Percentiles rank a stretch among this genome's conserved stretches.
phyloP scores from a whole-genome alignment of 257 asterid genomes.

The Schizonepeta tenuifolia region DNA sequence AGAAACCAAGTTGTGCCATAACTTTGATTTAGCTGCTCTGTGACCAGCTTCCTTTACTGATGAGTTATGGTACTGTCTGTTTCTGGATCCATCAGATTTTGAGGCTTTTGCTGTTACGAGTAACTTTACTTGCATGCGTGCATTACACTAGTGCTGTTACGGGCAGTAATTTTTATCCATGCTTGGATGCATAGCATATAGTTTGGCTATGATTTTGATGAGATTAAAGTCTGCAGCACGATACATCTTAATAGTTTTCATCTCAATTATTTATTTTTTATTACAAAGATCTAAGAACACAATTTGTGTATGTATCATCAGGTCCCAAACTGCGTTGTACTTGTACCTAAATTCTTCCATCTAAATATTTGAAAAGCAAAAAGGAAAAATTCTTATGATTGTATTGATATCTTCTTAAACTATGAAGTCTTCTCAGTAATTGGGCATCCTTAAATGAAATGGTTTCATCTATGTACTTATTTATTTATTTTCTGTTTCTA shows the following conservation, averaged over 20 bases:
- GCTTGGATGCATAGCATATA: background rate
- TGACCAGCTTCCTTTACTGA: background rate
- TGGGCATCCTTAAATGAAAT: conserved; percentile 7
- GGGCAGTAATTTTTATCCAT: background rate
- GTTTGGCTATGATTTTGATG: conserved; percentile 2
- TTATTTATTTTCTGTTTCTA: conserved; percentile 32
- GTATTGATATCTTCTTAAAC: background rate
- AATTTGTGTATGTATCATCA: background rate
- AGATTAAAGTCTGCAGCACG: background rate
- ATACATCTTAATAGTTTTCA: background rate
- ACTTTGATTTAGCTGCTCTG: background rate
- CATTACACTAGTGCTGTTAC: background rate
- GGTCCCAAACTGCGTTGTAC: background rate
- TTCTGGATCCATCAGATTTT: background rate
- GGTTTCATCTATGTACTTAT: background rate
- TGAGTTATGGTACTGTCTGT: background rate
- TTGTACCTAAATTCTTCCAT: background rate
- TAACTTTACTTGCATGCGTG: background rate
- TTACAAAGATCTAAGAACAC: background rate
- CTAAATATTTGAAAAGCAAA: background rate
- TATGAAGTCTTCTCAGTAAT: background rate
- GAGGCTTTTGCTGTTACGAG: background rate
- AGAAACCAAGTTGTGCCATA: background rate
- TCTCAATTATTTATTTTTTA: background rate
- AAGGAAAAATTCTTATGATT: background rate